Conservation (phyloP, 2,329 filamentous ascomycete species). For the Decorospora gaudefroyi region DNA sequence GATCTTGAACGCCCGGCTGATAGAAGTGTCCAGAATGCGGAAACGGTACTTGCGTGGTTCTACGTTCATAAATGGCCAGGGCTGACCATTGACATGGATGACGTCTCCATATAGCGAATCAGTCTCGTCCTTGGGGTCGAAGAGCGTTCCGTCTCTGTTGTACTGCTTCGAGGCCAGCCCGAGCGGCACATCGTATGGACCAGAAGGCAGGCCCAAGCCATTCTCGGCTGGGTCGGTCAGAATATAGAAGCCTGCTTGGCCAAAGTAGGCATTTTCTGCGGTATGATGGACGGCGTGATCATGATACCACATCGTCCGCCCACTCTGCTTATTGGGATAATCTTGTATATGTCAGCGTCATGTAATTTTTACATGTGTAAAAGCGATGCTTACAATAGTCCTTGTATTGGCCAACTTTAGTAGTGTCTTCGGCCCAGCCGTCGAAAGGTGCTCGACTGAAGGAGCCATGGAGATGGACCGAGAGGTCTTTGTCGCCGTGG, state of each 20-base stretch:
- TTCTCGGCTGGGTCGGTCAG: conserved; percentile 58
- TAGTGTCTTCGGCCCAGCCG: conserved; percentile 62
- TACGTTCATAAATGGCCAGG: conserved; percentile 63
- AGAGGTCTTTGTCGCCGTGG: conserved; percentile 52
- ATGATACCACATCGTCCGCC: conserved; percentile 62
- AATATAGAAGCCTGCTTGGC: conserved; percentile 63
- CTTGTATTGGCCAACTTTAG: conserved; percentile 59
- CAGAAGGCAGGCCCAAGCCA: conserved; percentile 56
- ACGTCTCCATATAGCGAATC: conserved; percentile 60
- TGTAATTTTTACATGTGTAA: not conserved
- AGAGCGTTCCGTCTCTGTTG: conserved; percentile 57
- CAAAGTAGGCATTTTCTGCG: conserved; percentile 62
- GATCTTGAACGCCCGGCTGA: conserved; percentile 54
- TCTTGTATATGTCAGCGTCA: conserved; percentile 37
- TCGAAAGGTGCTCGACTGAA: conserved; percentile 55
- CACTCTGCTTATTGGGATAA: conserved; percentile 61
- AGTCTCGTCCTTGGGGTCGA: conserved; percentile 54
- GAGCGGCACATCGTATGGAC: conserved; percentile 61
- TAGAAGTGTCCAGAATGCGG: conserved; percentile 55
- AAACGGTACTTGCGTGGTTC: conserved; percentile 65
- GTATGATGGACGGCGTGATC: conserved; percentile 54
- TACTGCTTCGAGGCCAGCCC: conserved; percentile 60
- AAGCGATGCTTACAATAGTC: conserved; percentile 33
- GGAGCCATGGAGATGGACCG: conserved; percentile 62
- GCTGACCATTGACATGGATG: conserved; percentile 63